Conservation (phyloP, 1,139 yeast genomes). For the Entelexis paramagnoliae region DNA sequence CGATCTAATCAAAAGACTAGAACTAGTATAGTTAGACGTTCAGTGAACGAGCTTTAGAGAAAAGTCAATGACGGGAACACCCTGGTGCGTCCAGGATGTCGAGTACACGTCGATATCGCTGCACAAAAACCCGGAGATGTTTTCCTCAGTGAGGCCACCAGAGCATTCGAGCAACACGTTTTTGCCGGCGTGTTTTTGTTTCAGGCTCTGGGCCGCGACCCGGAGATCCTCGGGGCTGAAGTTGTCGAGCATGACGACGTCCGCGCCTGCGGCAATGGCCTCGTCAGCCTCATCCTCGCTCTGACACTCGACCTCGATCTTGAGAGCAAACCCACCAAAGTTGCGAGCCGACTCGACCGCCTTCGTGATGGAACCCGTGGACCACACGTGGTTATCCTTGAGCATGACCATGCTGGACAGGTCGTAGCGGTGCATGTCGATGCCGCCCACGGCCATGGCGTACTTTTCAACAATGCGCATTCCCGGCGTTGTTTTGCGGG, state of each 20-base stretch:
- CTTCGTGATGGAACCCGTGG: constrained; percentile 79
- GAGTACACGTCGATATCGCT: constrained; percentile 82
- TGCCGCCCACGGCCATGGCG: constrained; percentile 92
- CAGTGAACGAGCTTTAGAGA: constrained; percentile 56
- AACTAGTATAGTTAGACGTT: not conserved
- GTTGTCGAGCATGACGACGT: constrained; percentile 89
- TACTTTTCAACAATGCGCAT: constrained; percentile 78
- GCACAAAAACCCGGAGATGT: constrained; percentile 55
- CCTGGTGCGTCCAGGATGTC: constrained; percentile 90
- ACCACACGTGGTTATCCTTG: constrained; percentile 86
- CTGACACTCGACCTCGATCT: constrained; percentile 88
- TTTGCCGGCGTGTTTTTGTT: constrained; percentile 43
- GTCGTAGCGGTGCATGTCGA: constrained; percentile 86
- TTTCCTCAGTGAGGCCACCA: constrained; percentile 73
- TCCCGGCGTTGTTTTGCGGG: constrained; percentile 96
- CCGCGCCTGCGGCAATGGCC: constrained; percentile 92
- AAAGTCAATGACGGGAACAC: constrained; percentile 68
- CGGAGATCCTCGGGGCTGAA: constrained; percentile 60
- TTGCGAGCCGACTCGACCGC: constrained; percentile 70
- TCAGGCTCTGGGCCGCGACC: constrained; percentile 54
- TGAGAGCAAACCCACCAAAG: constrained; percentile 81
- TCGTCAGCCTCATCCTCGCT: constrained; percentile 76
- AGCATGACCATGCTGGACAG: constrained; percentile 92
- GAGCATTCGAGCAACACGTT: constrained; percentile 66
- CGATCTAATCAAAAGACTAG: not conserved